Percentiles rank a stretch among this genome's conserved stretches.
These are phyloP conservation scores for Eucalyptus guilfoylei DNA, from an alignment of 345 rosid genomes.

Conservation along the genomic window DNA sequence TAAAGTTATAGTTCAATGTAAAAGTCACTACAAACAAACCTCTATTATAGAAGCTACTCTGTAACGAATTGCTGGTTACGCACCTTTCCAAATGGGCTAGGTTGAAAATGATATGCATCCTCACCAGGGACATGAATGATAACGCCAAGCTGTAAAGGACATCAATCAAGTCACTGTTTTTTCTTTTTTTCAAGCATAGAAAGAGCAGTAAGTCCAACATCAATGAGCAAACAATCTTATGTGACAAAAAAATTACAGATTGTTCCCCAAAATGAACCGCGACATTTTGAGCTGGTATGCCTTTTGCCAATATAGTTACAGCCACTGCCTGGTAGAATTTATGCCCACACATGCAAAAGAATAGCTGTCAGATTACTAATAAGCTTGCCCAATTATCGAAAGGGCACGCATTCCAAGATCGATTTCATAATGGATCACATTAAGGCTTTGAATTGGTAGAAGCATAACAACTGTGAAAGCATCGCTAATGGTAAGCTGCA, in stretches of 20 bases:
- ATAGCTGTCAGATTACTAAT: neutral
- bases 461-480: neutral
- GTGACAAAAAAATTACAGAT: constrained; percentile 29
- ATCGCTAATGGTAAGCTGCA: neutral
- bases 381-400: neutral
- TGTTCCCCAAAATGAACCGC: constrained; percentile 75
- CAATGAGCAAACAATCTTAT: neutral
- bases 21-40: neutral
- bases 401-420: neutral
- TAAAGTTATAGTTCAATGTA: neutral
- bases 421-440: neutral
- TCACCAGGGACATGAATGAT: constrained; percentile 59
- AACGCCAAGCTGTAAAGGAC: constrained; percentile 60
- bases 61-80: constrained; percentile 9
- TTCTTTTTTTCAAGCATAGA: neutral
- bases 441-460: neutral
- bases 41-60: neutral
- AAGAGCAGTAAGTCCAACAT: neutral
- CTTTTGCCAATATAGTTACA: constrained; percentile 81
- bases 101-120: constrained; percentile 62
- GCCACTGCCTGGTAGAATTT: constrained; percentile 61
- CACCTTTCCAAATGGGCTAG: constrained; percentile 89
- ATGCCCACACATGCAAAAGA: constrained; percentile 30
- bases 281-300: constrained; percentile 44
- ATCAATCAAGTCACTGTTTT: neutral